Conservation (phyloP, 345 rosid genomes). For the Acer negundo region DNA sequence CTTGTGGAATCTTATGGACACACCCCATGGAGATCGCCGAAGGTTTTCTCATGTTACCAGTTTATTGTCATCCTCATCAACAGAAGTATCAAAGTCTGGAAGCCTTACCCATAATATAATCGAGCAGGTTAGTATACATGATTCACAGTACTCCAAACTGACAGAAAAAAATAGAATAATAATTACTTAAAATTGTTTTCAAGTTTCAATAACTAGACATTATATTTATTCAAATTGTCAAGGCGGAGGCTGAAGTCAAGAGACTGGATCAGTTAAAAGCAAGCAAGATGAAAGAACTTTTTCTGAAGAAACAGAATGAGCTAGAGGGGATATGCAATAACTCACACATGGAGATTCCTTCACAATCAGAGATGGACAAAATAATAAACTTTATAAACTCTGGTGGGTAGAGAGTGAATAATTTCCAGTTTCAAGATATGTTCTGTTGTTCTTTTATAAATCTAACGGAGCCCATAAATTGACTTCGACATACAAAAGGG, state of each 20-base stretch:
- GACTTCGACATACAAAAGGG: constrained; percentile 45
- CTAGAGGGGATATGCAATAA: constrained; percentile 73
- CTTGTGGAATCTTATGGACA: constrained; percentile 92
- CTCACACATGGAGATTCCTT: constrained; percentile 89
- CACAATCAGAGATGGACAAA: constrained; percentile 60
- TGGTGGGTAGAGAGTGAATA: constrained; percentile 47
- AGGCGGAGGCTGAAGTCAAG: constrained; percentile 96
- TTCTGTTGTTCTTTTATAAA: constrained; percentile 9
- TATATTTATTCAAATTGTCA: constrained; percentile 23
- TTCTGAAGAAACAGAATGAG: constrained; percentile 80
- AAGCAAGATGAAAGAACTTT: constrained; percentile 89
- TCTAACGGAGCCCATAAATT: constrained; percentile 17
- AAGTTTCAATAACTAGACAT: neutral
- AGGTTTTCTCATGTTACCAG: constrained; percentile 58
- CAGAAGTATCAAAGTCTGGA: constrained; percentile 72
- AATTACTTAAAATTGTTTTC: constrained; percentile 21
- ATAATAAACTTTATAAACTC: constrained; percentile 70
- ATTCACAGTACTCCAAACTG: constrained; percentile 12
- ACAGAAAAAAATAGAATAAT: constrained; percentile 3
- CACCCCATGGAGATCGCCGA: constrained; percentile 67
- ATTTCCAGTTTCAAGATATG: constrained; percentile 10
- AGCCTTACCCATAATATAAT: constrained; percentile 69
- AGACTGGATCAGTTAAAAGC: constrained; percentile 93
- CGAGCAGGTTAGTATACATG: constrained; percentile 64
- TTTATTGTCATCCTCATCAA: constrained; percentile 52